These are phyloP conservation scores for Clitopilus hobsonii DNA, from an alignment of 768 basidiomycete genomes.

Conservation along the genomic window DNA sequence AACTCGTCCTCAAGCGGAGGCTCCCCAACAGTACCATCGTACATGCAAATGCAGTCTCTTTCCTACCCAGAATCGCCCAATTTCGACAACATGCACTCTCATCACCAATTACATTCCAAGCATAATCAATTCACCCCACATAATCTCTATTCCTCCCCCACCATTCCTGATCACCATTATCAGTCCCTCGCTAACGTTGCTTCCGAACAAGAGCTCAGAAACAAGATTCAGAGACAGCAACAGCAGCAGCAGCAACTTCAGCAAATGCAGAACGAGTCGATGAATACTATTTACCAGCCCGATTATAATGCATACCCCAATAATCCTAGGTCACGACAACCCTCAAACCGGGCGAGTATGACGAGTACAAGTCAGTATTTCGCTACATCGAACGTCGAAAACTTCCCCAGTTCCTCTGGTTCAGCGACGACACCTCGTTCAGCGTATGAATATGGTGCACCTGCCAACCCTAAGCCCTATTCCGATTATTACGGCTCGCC, in stretches of 20 bases:
- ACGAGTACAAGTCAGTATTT: conserved; percentile 29
- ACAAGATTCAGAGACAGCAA: conserved; percentile 26
- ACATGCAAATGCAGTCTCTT: conserved; percentile 41
- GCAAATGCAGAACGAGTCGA: conserved; percentile 31
- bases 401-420: conserved; percentile 30
- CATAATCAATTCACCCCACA: conserved; percentile 32
- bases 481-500: conserved; percentile 9
- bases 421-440: conserved; percentile 34
- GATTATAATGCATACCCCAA: conserved; percentile 37
- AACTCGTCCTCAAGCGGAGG: conserved; percentile 44
- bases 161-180: conserved; percentile 27
- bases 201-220: conserved; percentile 30
- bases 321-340: conserved; percentile 37
- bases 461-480: conserved; percentile 14
- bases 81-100: conserved; percentile 30
- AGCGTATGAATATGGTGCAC: conserved; percentile 29
- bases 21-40: conserved; percentile 55
- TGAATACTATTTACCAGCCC: conserved; percentile 21
- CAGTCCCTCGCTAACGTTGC: conserved; percentile 33
- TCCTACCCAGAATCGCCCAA: conserved; percentile 45
- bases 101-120: conserved; percentile 27
- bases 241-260: conserved; percentile 21
- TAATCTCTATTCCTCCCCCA: conserved; percentile 28
- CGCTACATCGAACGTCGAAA: conserved; percentile 24
- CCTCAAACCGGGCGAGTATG: conserved; percentile 27